phyloP scores from a whole-genome alignment of 2,329 filamentous ascomycete genomes.

The Torrubiellomyces zombiae region DNA sequence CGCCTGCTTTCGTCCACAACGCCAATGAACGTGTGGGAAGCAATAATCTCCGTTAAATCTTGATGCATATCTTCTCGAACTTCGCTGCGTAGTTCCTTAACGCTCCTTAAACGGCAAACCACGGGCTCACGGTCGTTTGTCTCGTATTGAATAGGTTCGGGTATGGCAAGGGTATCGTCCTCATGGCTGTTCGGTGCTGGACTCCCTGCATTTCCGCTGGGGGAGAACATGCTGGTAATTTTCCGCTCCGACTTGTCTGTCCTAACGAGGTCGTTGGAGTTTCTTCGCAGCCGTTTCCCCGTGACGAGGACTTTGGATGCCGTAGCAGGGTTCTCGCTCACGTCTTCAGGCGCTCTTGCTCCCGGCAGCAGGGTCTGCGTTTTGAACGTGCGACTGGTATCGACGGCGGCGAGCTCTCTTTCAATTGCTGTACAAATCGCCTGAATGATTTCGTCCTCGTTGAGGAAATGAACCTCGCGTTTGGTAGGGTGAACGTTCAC shows the following conservation, averaged over 20 bases:
- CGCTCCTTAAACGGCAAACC: conserved; percentile 59
- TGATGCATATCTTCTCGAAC: conserved; percentile 74
- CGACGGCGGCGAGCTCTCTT: conserved; percentile 64
- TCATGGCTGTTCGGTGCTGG: no score
- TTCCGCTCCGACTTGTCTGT: conserved; percentile 82
- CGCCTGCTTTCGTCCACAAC: conserved; percentile 76
- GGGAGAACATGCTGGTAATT: conserved; percentile 79
- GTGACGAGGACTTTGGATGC: conserved; percentile 18
- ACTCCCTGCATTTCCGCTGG: no score
- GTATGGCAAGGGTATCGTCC: conserved; percentile 18
- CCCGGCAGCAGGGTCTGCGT: conserved; percentile 80
- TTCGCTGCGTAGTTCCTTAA: conserved; percentile 67
- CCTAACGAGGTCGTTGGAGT: conserved; percentile 64
- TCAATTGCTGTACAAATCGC: conserved; percentile 68
- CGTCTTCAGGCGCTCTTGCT: conserved; percentile 19
- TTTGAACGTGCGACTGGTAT: conserved; percentile 86
- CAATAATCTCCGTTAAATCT: conserved; percentile 73
- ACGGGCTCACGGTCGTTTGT: conserved; percentile 51
- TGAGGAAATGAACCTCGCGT: conserved; percentile 88
- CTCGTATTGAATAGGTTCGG: conserved; percentile 52
- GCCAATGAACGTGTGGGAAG: conserved; percentile 81
- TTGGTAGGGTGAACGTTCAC: conserved; percentile 98
- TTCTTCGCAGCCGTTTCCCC: conserved; percentile 23
- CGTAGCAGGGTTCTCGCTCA: conserved; percentile 11
- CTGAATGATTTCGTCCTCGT: conserved; percentile 91